Conservation (phyloP, 805 yeast species). For the Candida mattraensis region DNA sequence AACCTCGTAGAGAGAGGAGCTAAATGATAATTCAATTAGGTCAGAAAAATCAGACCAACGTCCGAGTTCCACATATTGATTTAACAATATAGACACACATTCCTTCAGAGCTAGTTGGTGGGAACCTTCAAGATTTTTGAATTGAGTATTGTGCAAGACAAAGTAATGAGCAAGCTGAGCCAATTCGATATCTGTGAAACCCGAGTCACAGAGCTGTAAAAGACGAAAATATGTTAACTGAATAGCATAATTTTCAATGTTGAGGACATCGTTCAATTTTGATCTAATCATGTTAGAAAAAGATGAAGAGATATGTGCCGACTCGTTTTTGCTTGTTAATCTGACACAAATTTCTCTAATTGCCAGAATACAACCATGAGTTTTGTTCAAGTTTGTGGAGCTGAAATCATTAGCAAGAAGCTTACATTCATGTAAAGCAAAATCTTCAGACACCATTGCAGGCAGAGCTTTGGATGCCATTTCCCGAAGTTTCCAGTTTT, state of each 20-base stretch:
- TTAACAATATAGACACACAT: conserved; percentile 33
- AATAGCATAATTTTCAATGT: conserved; percentile 22
- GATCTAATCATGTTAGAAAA: conserved; percentile 32
- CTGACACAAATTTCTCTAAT: conserved; percentile 36
- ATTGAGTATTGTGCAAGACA: conserved; percentile 30
- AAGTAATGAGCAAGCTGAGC: conserved; percentile 38
- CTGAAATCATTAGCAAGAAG: conserved; percentile 9
- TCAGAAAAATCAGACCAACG: conserved; percentile 24
- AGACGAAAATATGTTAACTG: conserved; percentile 25
- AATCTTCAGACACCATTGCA: conserved; percentile 40
- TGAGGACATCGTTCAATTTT: conserved; percentile 19
- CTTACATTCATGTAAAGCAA: conserved; percentile 31
- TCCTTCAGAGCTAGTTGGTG: conserved; percentile 46
- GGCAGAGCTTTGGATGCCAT: conserved; percentile 75
- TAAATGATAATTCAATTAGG: conserved; percentile 36
- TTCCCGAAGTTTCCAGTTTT: conserved; percentile 83
- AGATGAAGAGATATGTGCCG: conserved; percentile 19
- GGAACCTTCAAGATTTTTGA: conserved; percentile 43
- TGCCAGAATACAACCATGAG: conserved; percentile 64
- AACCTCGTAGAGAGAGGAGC: conserved; percentile 44
- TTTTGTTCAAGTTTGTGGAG: conserved; percentile 38
- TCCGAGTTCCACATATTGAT: conserved; percentile 15
- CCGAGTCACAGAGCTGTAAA: conserved; percentile 1
- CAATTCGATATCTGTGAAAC: conserved; percentile 12
- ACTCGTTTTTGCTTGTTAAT: conserved; percentile 23